These are phyloP conservation scores for Aspergillus olivimuriae DNA, from an alignment of 495 filamentous ascomycete genomes.

Conservation along the genomic window DNA sequence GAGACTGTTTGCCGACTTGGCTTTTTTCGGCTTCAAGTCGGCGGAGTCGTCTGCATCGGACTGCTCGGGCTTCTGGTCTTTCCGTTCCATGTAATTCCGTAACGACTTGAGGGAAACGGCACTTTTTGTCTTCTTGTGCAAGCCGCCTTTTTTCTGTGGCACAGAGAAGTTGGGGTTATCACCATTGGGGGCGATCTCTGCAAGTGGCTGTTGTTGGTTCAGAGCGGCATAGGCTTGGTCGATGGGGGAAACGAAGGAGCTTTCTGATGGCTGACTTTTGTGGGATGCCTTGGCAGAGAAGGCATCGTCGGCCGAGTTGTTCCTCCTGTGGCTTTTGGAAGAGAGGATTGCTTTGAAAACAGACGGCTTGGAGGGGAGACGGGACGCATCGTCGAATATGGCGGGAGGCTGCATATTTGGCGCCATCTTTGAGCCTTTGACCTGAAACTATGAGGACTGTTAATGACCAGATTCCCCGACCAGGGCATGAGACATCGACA, in stretches of 20 bases:
- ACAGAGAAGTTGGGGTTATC: conserved; percentile 23
- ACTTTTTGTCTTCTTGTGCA: conserved; percentile 62
- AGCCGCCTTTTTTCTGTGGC: conserved; percentile 21
- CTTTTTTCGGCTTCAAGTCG: conserved; percentile 64
- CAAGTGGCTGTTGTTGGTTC: conserved; percentile 27
- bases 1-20: conserved; percentile 76
- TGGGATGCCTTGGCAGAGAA: conserved; percentile 11
- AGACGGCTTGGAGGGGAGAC: conserved; percentile 32
- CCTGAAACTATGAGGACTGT: conserved; percentile 24
- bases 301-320: conserved; percentile 36
- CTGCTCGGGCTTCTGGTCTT: conserved; percentile 43
- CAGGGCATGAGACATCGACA: too few relatives aligned
- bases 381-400: conserved; percentile 41
- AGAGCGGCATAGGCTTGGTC: conserved; percentile 15
- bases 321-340: conserved; percentile 34
- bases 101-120: conserved; percentile 60
- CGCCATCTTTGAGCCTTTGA: conserved; percentile 35
- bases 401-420: conserved; percentile 28
- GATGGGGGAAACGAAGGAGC: conserved; percentile 20
- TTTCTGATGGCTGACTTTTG: conserved; percentile 14
- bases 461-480: too few relatives aligned
- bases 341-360: conserved; percentile 41
- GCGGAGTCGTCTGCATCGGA: conserved; percentile 19
- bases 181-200: conserved; percentile 35
- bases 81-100: conserved; percentile 49